Base-by-base conservation (phyloP, 805 yeast genomes). In the Saturnispora dispora region DNA sequence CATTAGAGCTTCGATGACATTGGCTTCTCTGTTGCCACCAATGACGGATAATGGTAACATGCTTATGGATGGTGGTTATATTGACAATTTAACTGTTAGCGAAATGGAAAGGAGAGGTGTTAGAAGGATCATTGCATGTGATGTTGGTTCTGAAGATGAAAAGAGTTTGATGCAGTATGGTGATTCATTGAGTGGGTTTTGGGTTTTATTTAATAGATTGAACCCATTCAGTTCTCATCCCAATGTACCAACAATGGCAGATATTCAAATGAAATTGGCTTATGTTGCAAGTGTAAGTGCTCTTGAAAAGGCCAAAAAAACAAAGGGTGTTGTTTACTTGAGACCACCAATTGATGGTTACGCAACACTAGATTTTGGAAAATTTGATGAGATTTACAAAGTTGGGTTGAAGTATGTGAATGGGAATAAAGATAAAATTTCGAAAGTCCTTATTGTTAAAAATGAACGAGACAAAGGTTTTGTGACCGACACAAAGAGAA, bases 201-300 rank as follows among this genome's bases (percentile, higher is more conserved):
- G 98, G 96, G 96, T 88, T 7, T 60, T 93, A 5, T 66, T 88
- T 52, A 89, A 89, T 66, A 73, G 95, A 46, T 80, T 90, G 82
- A 91, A 93, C 62, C 95, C 96, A 6, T 90, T 91, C 61, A 86
- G 96, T 0, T 72, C 74, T 11, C 84, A 84, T 59, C 96, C 97
- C 3, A 84, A 85, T 63, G 86, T 88, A 5, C 99, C 99, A 4
- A 86, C 85, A 50, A 82, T 93, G 86, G 88, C 96, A 57, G 99
- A 91, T 63, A 88, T 91, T 53, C 99, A 91, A 69, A 77, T 88
- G 71, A 74, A 98, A 52, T 71, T 91, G 54, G 96, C 97, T 0
- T 91, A 93, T 64, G 99, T 91, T 39, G 87, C 96, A 0, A 87
- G 96, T 48, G 99, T 91, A 1, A 86, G 87, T 67, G 97, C 97